Base-by-base conservation (phyloP, 164 flowering plant species). In the Nelumbo lutea region DNA sequence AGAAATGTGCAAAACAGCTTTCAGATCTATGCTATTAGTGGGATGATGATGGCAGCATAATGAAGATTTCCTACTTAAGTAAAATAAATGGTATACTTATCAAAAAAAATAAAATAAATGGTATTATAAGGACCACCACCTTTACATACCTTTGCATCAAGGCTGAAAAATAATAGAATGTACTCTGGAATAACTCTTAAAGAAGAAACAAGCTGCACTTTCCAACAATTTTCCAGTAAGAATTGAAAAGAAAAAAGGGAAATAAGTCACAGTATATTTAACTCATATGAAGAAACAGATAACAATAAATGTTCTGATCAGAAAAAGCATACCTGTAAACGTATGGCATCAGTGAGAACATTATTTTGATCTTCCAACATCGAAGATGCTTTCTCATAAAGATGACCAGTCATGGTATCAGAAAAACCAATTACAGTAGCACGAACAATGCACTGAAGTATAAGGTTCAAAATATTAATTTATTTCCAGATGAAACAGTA, bases 141-240 rank as follows among this genome's bases (percentile, higher is more conserved):
- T 27, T 8, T 47, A 14, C 14, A 51, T 85, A 90, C 94, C 97
- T 89, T 91, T 41, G 90, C 85, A 48, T 84, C 80, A 58, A 85
- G 87, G 75, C 73, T 79, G 72, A 83, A 84, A 74, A 75, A 86
- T 65, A 94, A 42, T 81, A 94, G 71, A 65, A 75, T 75, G 73
- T 76, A 87, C 72, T 86, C 90, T 52, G 98, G 98, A 56, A 68
- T 60, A 61, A 91, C 79, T 77, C 77, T 81, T 43, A 91, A 81
- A 55, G 91, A 78, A 68, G 98, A 90, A 70, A 94, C 97, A 61
- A 94, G 82, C 91, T 91, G 96, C 84, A 78, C 41, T 38, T 52
- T 73, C 42, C 50, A 64, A 79, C 44, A 60, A 73, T 67, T 45
- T 6, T 57, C 63, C 52, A 75, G 51, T 72, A 43, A 72, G 74